These are phyloP conservation scores for Clavispora santaluciae DNA, from an alignment of 805 yeast species.

Conservation along the genomic window DNA sequence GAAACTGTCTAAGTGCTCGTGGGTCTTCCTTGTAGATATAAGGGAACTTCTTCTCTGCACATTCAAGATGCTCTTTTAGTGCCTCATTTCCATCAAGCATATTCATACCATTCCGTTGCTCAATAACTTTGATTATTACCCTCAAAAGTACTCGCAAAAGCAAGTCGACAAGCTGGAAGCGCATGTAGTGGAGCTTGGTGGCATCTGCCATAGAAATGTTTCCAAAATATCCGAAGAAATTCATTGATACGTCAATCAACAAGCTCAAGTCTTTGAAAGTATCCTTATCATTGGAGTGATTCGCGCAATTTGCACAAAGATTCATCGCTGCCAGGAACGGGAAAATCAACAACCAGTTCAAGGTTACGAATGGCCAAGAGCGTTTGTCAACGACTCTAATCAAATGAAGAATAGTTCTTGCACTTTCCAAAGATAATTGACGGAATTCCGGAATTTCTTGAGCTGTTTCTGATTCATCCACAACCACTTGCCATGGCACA, in stretches of 20 bases:
- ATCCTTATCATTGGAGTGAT: constrained; percentile 26
- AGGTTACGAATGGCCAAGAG: constrained; percentile 19
- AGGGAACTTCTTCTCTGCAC: constrained; percentile 16
- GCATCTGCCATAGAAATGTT: constrained; percentile 6
- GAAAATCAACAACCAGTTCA: constrained; percentile 29
- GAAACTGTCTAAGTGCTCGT: not conserved
- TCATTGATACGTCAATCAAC: constrained; percentile 21
- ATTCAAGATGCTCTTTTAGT: constrained; percentile 15
- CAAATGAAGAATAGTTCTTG: constrained; percentile 32
- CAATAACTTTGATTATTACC: constrained; percentile 19
- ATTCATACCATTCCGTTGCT: constrained; percentile 14
- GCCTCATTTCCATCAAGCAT: constrained; percentile 14
- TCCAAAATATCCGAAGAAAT: constrained; percentile 13
- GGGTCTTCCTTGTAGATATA: constrained; percentile 8
- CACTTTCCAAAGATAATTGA: constrained; percentile 28
- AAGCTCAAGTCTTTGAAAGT: constrained; percentile 25
- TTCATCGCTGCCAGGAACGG: constrained; percentile 30
- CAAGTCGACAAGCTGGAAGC: constrained; percentile 16
- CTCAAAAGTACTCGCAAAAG: constrained; percentile 20
- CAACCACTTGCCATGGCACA: constrained; percentile 23
- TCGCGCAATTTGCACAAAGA: constrained; percentile 26
- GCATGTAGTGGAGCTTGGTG: constrained; percentile 10
- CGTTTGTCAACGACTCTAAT: constrained; percentile 18
- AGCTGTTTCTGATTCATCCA: constrained; percentile 15
- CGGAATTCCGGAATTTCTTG: constrained; percentile 20